Evolutionary conservation across 2,329 filamentous ascomycete species (phyloP).

Genomic region (Ophiostoma montium): DNA sequence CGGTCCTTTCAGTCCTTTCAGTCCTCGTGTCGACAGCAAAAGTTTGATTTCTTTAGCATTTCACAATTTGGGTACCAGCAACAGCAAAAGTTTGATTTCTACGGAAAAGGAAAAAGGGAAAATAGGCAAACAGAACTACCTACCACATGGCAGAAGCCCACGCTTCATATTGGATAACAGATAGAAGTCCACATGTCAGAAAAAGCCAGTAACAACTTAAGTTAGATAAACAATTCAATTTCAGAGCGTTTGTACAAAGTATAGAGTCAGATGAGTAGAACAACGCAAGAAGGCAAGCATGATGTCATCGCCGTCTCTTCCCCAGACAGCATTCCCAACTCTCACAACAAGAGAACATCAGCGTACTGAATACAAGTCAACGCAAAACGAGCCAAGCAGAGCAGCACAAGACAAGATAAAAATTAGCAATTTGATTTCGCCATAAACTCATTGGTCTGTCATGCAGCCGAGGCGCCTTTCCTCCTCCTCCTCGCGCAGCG

Average conservation of each 20-base stretch:
- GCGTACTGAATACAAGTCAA: not conserved
- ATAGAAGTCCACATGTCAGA: no score
- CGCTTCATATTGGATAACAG: not conserved
- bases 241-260: no score
- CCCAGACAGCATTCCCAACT: not conserved
- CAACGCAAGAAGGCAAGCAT: not conserved
- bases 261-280: no score
- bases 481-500: constrained; percentile 5
- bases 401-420: not conserved
- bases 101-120: not conserved
- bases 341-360: not conserved
- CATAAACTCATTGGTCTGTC: constrained; percentile 11
- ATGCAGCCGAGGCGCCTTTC: constrained; percentile 7
- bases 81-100: constrained; percentile 5
- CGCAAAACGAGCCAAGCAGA: not conserved
- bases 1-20: no score
- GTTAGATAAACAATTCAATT: no score
- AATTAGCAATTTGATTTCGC: not conserved
- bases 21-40: no score
- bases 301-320: not conserved
- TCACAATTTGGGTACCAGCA: no score
- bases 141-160: not conserved
- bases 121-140: not conserved
- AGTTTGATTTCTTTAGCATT: not conserved
- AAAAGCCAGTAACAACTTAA: no score